Conservation (phyloP, 164 flowering plant genomes). For the Taxillus chinensis region DNA sequence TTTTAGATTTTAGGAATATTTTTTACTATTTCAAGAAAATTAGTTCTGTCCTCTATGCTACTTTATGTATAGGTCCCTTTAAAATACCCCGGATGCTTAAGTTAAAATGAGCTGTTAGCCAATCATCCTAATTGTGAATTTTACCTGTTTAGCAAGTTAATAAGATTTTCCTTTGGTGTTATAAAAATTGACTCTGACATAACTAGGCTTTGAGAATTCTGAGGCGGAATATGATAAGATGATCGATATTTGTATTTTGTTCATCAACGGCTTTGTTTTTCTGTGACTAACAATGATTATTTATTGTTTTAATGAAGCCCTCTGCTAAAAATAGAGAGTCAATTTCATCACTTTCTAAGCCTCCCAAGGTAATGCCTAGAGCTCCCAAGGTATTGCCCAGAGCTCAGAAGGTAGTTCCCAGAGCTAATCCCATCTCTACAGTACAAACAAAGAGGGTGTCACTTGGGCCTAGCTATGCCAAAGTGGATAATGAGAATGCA, state of each 20-base stretch:
- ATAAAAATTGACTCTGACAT: too few relatives aligned
- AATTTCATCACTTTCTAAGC: conserved; percentile 27
- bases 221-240: too few relatives aligned
- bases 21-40: too few relatives aligned
- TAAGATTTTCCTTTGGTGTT: too few relatives aligned
- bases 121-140: background rate
- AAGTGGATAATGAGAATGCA: conserved; percentile 22
- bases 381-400: conserved; percentile 11
- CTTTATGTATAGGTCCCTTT: too few relatives aligned
- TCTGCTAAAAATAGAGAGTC: conserved; percentile 21
- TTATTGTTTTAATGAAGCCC: conserved; percentile 18
- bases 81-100: background rate
- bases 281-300: conserved; percentile 9
- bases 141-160: too few relatives aligned
- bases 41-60: too few relatives aligned
- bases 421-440: conserved; percentile 20
- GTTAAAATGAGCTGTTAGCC: background rate
- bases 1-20: background rate
- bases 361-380: conserved; percentile 20
- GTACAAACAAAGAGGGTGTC: conserved; percentile 45
- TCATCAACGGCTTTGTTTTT: background rate
- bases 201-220: too few relatives aligned
- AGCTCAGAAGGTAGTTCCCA: conserved; percentile 13
- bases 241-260: too few relatives aligned
- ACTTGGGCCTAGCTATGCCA: conserved; percentile 24